Evolutionary conservation across 768 basidiomycete genomes (phyloP), one percentile per base, ranked within the genome.

Genomic region (Lactarius indigo): DNA sequence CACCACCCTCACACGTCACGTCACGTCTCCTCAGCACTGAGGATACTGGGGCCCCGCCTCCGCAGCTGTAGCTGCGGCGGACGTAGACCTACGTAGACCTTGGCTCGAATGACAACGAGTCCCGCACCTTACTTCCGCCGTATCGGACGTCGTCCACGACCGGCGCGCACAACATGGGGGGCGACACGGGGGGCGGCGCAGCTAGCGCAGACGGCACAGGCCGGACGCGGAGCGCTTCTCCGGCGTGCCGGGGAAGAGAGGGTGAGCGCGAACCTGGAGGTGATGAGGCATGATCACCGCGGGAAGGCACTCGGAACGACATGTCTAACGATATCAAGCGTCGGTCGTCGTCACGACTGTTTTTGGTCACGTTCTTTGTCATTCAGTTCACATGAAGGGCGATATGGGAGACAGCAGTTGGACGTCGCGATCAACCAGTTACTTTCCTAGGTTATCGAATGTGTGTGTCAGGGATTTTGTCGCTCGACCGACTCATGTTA

Each of bases 361-460:
- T 90, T 70, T 72, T 89, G 58, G 30, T 89, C 20, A 90, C 88
- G 84, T 85, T 92, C 66, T 79, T 87, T 55, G 68, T 92, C 44
- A 93, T 10, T 67, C 83, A 89, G 59, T 75, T 92, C 20, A 86
- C 86, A 30, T 80, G 82, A 75, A 7, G 33, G 41, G 10, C 42
- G 7, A n/a, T n/a, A 20, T 44, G 42, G 41, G 41, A 42, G 17
- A 18, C 18, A 18, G 41, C 18, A 6, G 17, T 17, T 20, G 18
- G 17, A n/a, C 18, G 0, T 42, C 18, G 41, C 18, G 41, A 42
- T 20, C 18, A 42, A 42, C 17, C 18, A 42, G 41, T 42, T 42
- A 37, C 37, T 15, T 15, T 37, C 5, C 13, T 13, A 12, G 2
- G 37, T 15, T 37, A 37, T 37, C 13, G 37, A 13, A 37, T 15